Evolutionary conservation across 257 asterid genomes (phyloP).

Genomic region (Petrea volubilis): DNA sequence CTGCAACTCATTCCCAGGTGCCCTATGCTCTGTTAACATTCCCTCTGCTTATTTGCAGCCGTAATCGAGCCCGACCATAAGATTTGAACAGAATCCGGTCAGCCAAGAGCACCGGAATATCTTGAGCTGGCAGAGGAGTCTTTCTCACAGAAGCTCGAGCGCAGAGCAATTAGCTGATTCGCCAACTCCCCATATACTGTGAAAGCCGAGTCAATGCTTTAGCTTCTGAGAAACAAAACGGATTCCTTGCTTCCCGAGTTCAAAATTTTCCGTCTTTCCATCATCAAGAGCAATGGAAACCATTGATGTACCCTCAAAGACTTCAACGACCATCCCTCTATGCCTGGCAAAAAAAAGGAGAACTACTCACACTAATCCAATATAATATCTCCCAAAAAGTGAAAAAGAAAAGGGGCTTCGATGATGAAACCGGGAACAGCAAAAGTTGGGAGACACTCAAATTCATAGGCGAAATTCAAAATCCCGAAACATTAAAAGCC

Average conservation of each 20-base stretch:
- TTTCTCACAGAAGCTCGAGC: no score
- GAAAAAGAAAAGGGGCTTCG: neutral
- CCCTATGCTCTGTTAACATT: no score
- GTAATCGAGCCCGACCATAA: no score
- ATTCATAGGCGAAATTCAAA: neutral
- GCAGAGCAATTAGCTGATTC: no score
- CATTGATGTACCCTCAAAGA: slow-evolving; percentile 56
- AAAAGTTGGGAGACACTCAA: neutral
- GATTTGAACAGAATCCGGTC: no score
- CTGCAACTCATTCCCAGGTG: no score
- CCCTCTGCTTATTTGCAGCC: no score
- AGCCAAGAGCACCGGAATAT: no score
- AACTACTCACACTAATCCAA: no score
- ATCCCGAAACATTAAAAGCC: neutral
- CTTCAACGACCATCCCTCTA: slow-evolving; percentile 40
- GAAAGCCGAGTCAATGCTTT: slow-evolving; percentile 47
- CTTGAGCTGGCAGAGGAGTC: no score
- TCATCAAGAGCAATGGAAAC: slow-evolving; percentile 79
- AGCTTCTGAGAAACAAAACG: slow-evolving; percentile 88
- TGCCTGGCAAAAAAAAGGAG: slow-evolving; percentile 31
- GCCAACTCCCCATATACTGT: no score
- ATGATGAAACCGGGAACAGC: neutral
- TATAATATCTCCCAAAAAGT: no score
- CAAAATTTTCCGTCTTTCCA: slow-evolving; percentile 68
- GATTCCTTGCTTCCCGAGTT: slow-evolving; percentile 92